These are phyloP conservation scores for Myrmaecium sp. DNA, from an alignment of 2,329 filamentous ascomycete species.

Conservation along the genomic window DNA sequence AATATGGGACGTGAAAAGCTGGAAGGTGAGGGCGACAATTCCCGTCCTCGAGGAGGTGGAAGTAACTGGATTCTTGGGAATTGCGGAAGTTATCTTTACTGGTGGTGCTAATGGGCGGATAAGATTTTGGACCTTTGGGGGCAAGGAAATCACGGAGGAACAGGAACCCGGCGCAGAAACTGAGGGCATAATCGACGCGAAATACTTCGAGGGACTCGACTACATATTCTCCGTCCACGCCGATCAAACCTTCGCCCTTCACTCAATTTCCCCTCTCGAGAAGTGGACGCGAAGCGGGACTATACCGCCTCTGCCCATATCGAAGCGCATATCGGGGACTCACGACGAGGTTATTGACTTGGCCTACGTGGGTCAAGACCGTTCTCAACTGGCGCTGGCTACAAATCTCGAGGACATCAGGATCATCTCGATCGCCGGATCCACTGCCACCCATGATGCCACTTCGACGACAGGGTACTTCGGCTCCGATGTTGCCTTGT, in stretches of 20 bases:
- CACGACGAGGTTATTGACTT: constrained; percentile 97
- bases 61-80: constrained; percentile 58
- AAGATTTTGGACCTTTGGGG: constrained; percentile 68
- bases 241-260: constrained; percentile 73
- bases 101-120: constrained; percentile 71
- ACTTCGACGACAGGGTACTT: constrained; percentile 42
- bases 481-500: constrained; percentile 69
- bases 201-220: constrained; percentile 47
- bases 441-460: constrained; percentile 11
- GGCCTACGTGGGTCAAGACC: constrained; percentile 65
- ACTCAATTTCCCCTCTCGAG: constrained; percentile 35
- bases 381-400: constrained; percentile 70
- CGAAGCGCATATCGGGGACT: constrained; percentile 78
- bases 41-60: constrained; percentile 79
- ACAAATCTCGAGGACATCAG: constrained; percentile 92
- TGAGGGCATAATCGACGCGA: constrained; percentile 53
- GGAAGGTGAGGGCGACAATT: constrained; percentile 66
- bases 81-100: constrained; percentile 59
- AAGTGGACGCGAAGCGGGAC: constrained; percentile 22
- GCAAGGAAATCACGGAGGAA: constrained; percentile 62
- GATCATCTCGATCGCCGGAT: constrained; percentile 51
- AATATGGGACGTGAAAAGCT: constrained; percentile 74
- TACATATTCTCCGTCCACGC: constrained; percentile 71
- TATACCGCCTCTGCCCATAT: constrained; percentile 41
- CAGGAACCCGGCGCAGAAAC: constrained; percentile 45